Conservation (phyloP, 208 protist genomes). For the Trypanosoma conorhini region DNA sequence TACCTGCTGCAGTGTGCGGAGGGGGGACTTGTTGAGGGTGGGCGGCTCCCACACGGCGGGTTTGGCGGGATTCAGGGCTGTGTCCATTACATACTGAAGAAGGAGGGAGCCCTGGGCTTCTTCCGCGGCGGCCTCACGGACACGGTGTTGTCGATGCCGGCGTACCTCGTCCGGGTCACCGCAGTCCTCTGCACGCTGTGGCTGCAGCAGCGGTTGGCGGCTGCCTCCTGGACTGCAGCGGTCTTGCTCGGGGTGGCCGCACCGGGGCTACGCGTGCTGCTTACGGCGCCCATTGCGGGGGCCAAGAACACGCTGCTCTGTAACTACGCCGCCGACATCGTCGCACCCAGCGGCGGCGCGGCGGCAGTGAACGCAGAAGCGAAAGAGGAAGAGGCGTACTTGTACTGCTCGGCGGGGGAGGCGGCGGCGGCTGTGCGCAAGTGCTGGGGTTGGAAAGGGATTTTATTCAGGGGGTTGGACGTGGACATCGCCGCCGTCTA, state of each 20-base stretch:
- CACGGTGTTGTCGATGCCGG: constrained; percentile 4
- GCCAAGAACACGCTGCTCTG: constrained; percentile 12
- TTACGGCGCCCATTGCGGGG: constrained; percentile 14
- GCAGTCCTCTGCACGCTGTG: not conserved
- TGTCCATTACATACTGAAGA: constrained; percentile 19
- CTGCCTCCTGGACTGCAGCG: not conserved
- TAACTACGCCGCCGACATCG: constrained; percentile 26
- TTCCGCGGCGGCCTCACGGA: constrained; percentile 19
- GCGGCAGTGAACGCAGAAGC: not conserved
- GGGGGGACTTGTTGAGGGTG: constrained; percentile 24
- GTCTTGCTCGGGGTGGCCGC: constrained; percentile 4
- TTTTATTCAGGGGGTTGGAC: constrained; percentile 40
- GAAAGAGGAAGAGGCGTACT: constrained; percentile 21
- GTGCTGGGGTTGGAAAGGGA: constrained; percentile 11
- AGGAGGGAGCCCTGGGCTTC: constrained; percentile 24
- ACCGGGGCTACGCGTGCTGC: constrained; percentile 14
- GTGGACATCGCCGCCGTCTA: constrained; percentile 31
- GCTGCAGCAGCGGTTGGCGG: constrained; percentile 9
- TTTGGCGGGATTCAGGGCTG: constrained; percentile 25
- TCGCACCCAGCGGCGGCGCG: constrained; percentile 1
- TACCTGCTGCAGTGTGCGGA: constrained; percentile 21
- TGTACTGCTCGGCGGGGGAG: constrained; percentile 17
- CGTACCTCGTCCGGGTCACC: constrained; percentile 1
- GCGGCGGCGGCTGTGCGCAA: constrained; percentile 5
- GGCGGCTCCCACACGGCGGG: constrained; percentile 15